Percentiles rank a stretch among this genome's conserved stretches.
phyloP scores from a whole-genome alignment of 2,329 filamentous ascomycete species.

The Akanthomyces muscarius region DNA sequence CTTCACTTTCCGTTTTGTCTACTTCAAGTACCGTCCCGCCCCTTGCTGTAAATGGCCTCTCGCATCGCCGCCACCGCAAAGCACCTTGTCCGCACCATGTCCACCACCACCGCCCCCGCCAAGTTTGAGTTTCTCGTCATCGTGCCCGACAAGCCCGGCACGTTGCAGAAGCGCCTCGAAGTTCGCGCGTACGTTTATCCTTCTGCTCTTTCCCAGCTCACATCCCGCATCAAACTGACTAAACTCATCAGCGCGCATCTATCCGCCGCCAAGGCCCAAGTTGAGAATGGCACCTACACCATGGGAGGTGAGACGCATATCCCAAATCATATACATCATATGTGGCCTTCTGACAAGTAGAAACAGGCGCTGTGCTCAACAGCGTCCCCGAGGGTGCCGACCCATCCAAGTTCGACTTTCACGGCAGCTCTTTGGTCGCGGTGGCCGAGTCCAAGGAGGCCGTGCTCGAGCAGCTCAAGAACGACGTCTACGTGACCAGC shows the following conservation, averaged over 20 bases:
- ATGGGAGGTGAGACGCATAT: slow-evolving; percentile 52
- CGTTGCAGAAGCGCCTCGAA: slow-evolving; percentile 57
- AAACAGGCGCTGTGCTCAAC: slow-evolving; percentile 64
- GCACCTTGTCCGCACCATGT: slow-evolving; percentile 26
- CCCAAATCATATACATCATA: no score
- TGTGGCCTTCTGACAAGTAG: not conserved
- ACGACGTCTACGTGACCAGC: slow-evolving; percentile 66
- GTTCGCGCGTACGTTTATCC: slow-evolving; percentile 45
- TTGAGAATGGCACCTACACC: slow-evolving; percentile 55
- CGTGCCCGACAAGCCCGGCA: slow-evolving; percentile 61
- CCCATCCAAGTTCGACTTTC: slow-evolving; percentile 60
- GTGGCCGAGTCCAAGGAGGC: slow-evolving; percentile 66
- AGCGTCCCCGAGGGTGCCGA: slow-evolving; percentile 60
- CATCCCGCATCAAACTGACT: not conserved
- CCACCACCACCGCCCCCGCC: slow-evolving; percentile 25
- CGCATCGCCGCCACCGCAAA: slow-evolving; percentile 13
- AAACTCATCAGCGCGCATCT: slow-evolving; percentile 45
- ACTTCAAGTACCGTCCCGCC: not conserved
- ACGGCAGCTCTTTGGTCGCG: slow-evolving; percentile 67
- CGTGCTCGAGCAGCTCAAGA: slow-evolving; percentile 60
- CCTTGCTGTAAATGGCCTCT: slow-evolving; percentile 5
- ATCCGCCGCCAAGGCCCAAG: slow-evolving; percentile 45
- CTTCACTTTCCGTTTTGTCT: no score
- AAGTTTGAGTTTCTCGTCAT: slow-evolving; percentile 66
- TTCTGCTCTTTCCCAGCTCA: slow-evolving; percentile 13